phyloP scores from a whole-genome alignment of 495 filamentous ascomycete species.

The Trichoderma reesei region DNA sequence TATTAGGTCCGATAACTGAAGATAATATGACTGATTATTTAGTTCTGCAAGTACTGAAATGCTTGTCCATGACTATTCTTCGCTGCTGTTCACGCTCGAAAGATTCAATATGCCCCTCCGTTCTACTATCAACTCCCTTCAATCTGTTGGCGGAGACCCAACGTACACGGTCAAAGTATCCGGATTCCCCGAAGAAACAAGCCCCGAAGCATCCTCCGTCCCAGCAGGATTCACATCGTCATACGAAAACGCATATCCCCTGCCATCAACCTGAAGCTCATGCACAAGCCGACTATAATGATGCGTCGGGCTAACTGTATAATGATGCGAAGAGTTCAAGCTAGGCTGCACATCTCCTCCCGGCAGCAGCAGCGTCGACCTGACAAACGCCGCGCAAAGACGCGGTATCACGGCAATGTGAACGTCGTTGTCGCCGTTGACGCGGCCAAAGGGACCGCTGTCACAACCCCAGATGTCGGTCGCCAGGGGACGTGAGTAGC shows the following conservation, averaged over 20 bases:
- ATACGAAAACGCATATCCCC: conserved; percentile 40
- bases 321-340: not conserved
- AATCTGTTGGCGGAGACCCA: conserved; percentile 6
- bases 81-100: no score
- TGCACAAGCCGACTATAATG: conserved; percentile 37
- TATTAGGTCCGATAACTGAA: no score
- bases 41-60: no score
- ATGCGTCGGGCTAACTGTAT: conserved; percentile 15
- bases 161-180: not conserved
- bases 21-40: no score
- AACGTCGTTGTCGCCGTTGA: conserved; percentile 15
- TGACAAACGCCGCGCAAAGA: conserved; percentile 37
- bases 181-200: not conserved
- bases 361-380: conserved; percentile 28
- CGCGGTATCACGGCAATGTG: conserved; percentile 32
- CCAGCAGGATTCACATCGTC: conserved; percentile 38
- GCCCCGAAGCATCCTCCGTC: not conserved
- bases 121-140: no score
- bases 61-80: no score
- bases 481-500: conserved; percentile 28
- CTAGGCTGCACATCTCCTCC: conserved; percentile 34
- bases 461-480: conserved; percentile 40
- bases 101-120: no score
- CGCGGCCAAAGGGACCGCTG: conserved; percentile 31
- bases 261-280: conserved; percentile 29